Base-by-base conservation (phyloP, 768 basidiomycete species). In the Kwoniella botswanensis region DNA sequence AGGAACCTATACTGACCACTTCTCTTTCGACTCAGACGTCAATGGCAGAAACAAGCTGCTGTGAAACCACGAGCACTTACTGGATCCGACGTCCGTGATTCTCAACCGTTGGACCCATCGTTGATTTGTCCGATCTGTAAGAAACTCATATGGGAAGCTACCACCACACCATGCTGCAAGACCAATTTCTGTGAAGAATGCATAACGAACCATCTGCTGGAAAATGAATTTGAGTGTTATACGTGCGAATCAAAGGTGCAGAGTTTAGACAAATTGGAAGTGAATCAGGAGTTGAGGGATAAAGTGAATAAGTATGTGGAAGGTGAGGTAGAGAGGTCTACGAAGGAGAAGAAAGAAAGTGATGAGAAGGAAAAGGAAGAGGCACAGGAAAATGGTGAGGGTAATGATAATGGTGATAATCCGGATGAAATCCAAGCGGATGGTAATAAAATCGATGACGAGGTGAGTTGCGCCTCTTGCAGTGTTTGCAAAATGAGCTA, bases 181-280 rank as follows among this genome's bases (percentile, higher is more conserved):
- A 93, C 90, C 53, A 79, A 88, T 13, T 99, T 92, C 84, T 98
- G 96, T 87, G 95, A 98, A 85, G 96, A 98, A 83, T 98, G 96
- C 85, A 92, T 99, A 73, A 92, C 95, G 83, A 94, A 92, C 54
- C 88, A 95, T 84, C 87, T 99, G 62, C 88, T 96, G 73, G 96
- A 98, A 83, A 90, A 93, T 84, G 94, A 97, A 86, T 98, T 98
- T 84, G 86, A 91, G 68, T 98, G 96, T 84, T 95, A 93, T 9
- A 89, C 90, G 75, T 98, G 97, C 84, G 87, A 89, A 73, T 90
- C 91, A 84, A 94, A 92, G 85, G 89, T 98, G 71, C 87, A 90
- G 3, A 94, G 92, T 44, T 85, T 98, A 77, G 94, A 97, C 86
- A 93, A 93, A 84, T 87, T 98, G 60, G 83, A 89, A 67, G 82